Percentiles rank a stretch among this genome's conserved stretches.
These are phyloP conservation scores for Gloeophyllum trabeum DNA, from an alignment of 768 basidiomycete genomes.

Conservation along the genomic window DNA sequence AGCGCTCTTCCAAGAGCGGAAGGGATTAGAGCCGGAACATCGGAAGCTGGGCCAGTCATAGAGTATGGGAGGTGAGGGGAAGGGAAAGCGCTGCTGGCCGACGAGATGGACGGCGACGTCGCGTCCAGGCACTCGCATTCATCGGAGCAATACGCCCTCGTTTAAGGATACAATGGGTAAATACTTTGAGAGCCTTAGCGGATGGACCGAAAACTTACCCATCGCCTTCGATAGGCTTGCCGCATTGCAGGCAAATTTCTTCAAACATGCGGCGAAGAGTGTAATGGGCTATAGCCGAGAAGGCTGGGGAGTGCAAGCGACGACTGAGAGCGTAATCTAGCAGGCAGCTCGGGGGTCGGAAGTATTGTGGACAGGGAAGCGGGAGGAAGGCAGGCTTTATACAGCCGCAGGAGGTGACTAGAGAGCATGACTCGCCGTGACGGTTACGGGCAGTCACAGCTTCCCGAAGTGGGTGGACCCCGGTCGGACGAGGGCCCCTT, in stretches of 20 bases:
- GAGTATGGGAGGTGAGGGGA: constrained; percentile 51
- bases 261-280: constrained; percentile 44
- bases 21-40: constrained; percentile 58
- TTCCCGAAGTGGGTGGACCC: too few species aligned
- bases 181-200: constrained; percentile 7
- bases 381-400: not conserved
- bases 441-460: too few species aligned
- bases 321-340: too few species aligned
- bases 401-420: not conserved
- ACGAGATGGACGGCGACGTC: constrained; percentile 53
- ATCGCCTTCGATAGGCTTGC: constrained; percentile 50
- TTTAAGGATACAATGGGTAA: constrained; percentile 17
- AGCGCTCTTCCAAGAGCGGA: constrained; percentile 46
- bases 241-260: constrained; percentile 68
- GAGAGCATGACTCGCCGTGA: not conserved
- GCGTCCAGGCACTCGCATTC: constrained; percentile 52
- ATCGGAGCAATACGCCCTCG: constrained; percentile 62
- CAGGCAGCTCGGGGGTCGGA: not conserved
- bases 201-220: constrained; percentile 30
- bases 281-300: not conserved
- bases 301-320: not conserved
- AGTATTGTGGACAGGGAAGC: not conserved
- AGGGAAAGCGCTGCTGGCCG: constrained; percentile 53
- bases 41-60: constrained; percentile 27
- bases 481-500: too few species aligned